Conservation (phyloP, 768 basidiomycete genomes). For the Fomitopsis pulvina region DNA sequence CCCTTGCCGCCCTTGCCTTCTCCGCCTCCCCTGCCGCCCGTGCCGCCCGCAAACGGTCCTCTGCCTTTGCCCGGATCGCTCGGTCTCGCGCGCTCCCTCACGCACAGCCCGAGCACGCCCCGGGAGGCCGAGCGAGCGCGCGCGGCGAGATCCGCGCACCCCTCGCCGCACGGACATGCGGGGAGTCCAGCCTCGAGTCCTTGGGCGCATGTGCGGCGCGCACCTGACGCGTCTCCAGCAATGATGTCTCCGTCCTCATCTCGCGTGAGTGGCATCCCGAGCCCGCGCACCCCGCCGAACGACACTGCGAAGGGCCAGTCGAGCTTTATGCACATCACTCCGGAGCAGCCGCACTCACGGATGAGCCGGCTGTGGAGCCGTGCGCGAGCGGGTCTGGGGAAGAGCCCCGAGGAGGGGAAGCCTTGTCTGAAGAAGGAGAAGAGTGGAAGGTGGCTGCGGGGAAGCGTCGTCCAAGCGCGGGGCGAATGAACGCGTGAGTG, state of each 20-base stretch:
- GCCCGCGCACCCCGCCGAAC: slow-evolving; percentile 1
- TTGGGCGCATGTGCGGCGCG: background rate
- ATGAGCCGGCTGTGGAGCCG: slow-evolving; percentile 3
- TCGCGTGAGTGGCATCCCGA: background rate
- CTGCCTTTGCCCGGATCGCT: background rate
- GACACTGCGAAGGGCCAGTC: background rate
- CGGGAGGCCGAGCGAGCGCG: background rate
- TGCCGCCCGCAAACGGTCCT: background rate
- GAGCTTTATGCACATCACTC: slow-evolving; percentile 1
- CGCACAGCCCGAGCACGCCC: background rate
- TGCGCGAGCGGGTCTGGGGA: background rate
- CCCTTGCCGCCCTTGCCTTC: background rate
- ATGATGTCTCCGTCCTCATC: background rate
- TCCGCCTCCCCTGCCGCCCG: background rate
- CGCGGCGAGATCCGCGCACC: background rate
- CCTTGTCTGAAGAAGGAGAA: background rate
- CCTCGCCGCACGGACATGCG: background rate
- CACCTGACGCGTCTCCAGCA: background rate
- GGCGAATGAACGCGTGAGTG: background rate
- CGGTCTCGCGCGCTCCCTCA: background rate
- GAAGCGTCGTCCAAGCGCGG: slow-evolving; percentile 1
- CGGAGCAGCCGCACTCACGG: slow-evolving; percentile 2
- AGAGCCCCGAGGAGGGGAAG: background rate
- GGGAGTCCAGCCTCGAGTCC: background rate
- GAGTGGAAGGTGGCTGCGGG: slow-evolving; percentile 2